Conservation (phyloP, 495 filamentous ascomycete genomes). For the Hypomontagnella monticulosa region DNA sequence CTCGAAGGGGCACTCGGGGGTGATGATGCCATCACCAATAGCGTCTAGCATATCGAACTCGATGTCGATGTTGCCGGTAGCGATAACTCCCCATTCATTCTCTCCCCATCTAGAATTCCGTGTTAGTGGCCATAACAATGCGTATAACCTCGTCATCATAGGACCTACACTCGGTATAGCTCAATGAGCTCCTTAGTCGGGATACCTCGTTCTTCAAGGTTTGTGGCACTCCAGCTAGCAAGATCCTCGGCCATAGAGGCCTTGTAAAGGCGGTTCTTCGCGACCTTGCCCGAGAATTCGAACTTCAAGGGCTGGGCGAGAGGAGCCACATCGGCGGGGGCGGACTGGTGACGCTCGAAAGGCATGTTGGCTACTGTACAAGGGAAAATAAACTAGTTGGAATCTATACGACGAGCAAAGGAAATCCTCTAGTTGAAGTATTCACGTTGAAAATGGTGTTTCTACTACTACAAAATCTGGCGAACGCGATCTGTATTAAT, state of each 20-base stretch:
- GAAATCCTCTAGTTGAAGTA: no score
- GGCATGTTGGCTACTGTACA: conserved; percentile 32
- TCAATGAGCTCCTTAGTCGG: conserved; percentile 66
- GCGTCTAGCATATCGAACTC: conserved; percentile 66
- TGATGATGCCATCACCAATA: conserved; percentile 65
- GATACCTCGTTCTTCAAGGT: conserved; percentile 63
- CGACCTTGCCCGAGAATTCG: conserved; percentile 61
- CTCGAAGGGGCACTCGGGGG: conserved; percentile 51
- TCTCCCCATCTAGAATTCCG: conserved; percentile 63
- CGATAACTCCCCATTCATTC: conserved; percentile 61
- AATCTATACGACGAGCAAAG: no score
- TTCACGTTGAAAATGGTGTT: no score
- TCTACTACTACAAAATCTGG: not conserved
- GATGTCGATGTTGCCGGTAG: conserved; percentile 70
- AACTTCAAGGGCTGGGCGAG: conserved; percentile 66
- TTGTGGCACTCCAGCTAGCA: conserved; percentile 62
- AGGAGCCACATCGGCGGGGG: conserved; percentile 19
- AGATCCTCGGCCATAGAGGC: conserved; percentile 70
- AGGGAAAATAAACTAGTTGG: not conserved
- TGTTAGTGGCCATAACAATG: not conserved
- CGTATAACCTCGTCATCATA: not conserved
- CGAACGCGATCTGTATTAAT: conserved; percentile 4
- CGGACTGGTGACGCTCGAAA: conserved; percentile 27
- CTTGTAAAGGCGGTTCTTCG: conserved; percentile 67
- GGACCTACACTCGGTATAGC: conserved; percentile 53